phyloP scores from a whole-genome alignment of 331 rosid genomes.

The Malus hybrid region DNA sequence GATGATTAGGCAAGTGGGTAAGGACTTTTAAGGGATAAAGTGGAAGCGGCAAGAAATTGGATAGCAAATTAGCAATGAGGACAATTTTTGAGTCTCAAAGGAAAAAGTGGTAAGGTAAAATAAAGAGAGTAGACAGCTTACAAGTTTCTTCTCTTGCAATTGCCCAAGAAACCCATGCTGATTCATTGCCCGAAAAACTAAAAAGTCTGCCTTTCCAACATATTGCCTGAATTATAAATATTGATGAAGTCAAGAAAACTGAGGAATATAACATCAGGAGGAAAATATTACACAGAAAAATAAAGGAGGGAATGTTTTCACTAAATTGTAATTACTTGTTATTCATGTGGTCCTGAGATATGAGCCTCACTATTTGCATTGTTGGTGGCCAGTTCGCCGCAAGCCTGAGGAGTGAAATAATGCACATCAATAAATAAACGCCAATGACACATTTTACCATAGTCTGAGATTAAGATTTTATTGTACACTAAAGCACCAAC shows the following conservation, averaged over 20 bases:
- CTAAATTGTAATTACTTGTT: constrained; percentile 52
- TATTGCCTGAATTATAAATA: constrained; percentile 61
- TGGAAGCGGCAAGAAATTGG: background rate
- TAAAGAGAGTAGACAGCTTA: constrained; percentile 25
- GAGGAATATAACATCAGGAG: background rate
- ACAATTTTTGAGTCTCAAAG: background rate
- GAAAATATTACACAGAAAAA: background rate
- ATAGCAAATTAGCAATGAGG: background rate
- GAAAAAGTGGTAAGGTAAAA: background rate
- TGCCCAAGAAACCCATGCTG: constrained; percentile 94
- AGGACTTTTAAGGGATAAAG: background rate
- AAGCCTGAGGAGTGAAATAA: constrained; percentile 43
- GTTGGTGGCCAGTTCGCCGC: constrained; percentile 93
- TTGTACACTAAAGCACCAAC: background rate
- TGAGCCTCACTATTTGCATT: constrained; percentile 93
- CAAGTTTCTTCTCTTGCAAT: constrained; percentile 96
- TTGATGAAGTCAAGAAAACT: constrained; percentile 1
- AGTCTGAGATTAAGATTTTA: background rate
- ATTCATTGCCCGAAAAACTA: constrained; percentile 92
- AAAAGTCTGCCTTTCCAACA: constrained; percentile 94
- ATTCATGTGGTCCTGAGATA: constrained; percentile 98
- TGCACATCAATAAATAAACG: background rate
- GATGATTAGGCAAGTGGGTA: too few relatives aligned
- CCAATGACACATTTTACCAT: background rate
- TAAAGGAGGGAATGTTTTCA: constrained; percentile 12